Base-by-base conservation (phyloP, 495 filamentous ascomycete genomes). In the Xylaria flabelliformis region DNA sequence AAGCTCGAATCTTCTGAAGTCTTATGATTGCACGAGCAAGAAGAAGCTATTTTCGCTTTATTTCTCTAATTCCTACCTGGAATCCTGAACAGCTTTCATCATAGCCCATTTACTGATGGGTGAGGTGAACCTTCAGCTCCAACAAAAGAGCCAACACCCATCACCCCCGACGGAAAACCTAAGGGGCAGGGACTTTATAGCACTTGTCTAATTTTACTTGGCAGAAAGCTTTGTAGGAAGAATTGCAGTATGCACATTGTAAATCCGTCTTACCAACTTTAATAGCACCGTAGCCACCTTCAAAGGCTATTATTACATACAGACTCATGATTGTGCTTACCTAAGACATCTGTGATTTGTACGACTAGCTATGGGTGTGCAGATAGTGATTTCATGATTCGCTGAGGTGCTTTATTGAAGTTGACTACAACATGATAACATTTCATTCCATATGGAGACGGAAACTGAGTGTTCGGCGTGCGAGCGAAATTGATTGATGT, bases 1-100 rank as follows among this genome's bases (percentile, higher is more conserved):
- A 97, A 83, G 80, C 26, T 72, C 50, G 55, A 72, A 64, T 26
- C 53, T 66, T 53, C 39, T 58, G 63, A 68, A 69, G 56, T 70
- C 66, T 69, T 70, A 73, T 74, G 71, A 73, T 73, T 69, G 75
- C 76, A 74, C 70, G 69, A 70, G 53, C 46, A 73, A 53, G 58
- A 44, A 44, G n/a, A 65, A 70, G 67, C 72, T 56, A 32, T 59
- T 63, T 74, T 71, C 74, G 74, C 73, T 79, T 73, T 74, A 69
- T 67, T 67, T 64, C 73, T 71, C 74, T 72, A 66, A 62, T 69
- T 73, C 61, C 66, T 55, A 71, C 67, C 68, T 77, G 68, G 71
- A 72, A 75, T 62, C 71, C 48, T 72, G 71, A 63, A 73, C 73
- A 74, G 64, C 69, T 74, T 70, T 73, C 72, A 76, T 72, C 64